Base-by-base conservation (phyloP, 2,329 filamentous ascomycete species). In the Raffaelea arxii region DNA sequence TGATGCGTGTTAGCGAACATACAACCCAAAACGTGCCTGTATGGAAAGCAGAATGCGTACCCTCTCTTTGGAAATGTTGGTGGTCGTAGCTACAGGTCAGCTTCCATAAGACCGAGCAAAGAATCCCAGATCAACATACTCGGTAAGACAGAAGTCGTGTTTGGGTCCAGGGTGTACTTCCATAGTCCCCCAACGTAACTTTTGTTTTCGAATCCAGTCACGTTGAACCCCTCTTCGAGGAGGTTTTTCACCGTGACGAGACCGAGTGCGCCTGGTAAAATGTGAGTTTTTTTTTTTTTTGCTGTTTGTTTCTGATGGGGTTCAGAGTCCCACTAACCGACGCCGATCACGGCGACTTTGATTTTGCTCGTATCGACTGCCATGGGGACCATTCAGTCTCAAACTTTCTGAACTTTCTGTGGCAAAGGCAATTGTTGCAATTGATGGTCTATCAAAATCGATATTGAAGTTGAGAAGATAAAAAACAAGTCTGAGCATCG, bases 221-320 rank as follows among this genome's bases (percentile, higher is more conserved):
- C 66, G n/a, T 60, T 54, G 50, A 70, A 70, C 2, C 67, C 68
- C 56, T 67, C 66, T 46, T 69, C 67, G 11, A 59, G 59, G 10
- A 71, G 55, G 3, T 61, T 65, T 54, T 71, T 70, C 30, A 65
- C 22, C 2, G 44, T 39, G 6, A 49, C 43, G 5, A 49, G 72
- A 0, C 74, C 74, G 37, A 72, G 61, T 10, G 75, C 65, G 25
- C 64, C 67, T 36, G 32, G 6, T 36, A 6, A 6, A n/a, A n/a
- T 6, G 32, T 36, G 32, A 36, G 32, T 32, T 9, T 16, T 32
- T 10, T 16, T 32, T 32, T n/a, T n/a, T n/a, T n/a, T n/a, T n/a
- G n/a, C n/a, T n/a, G n/a, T n/a, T n/a, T n/a, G n/a, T n/a, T n/a
- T n/a, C n/a, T n/a, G n/a, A n/a, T n/a, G n/a, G 27, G 16, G 16